phyloP scores from a whole-genome alignment of 225 moss, liverwort and hornwort species.

The Thuidium tamariscinum region DNA sequence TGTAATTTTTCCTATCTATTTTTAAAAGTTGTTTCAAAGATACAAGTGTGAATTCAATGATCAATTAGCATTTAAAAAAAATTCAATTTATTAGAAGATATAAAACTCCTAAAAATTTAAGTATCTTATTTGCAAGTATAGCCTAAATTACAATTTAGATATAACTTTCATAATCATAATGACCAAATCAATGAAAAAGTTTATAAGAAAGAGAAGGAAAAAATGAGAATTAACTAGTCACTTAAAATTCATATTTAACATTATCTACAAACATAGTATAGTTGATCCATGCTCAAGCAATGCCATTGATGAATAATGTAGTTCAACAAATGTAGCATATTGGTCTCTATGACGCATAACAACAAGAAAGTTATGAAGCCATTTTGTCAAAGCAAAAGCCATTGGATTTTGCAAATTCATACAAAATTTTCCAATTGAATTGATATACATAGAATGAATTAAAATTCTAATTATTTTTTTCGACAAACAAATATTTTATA shows the following conservation, averaged over 20 bases:
- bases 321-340: neutral
- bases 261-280: neutral
- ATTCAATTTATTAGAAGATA: neutral
- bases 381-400: neutral
- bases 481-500: too few relatives aligned
- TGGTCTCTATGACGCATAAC: neutral
- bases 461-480: fast-evolving
- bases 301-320: neutral
- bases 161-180: neutral
- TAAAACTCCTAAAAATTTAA: neutral
- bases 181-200: neutral
- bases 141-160: neutral
- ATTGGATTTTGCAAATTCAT: neutral
- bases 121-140: neutral
- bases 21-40: neutral
- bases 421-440: neutral
- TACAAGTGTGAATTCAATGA: neutral
- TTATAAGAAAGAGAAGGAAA: neutral
- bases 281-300: fast-evolving
- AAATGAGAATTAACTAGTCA: neutral
- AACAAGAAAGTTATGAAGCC: fast-evolving
- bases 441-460: neutral
- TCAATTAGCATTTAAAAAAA: neutral
- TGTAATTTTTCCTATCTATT: neutral
- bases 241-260: neutral